Conservation (phyloP, 2,329 filamentous ascomycete species). For the Calonectria honghensis region DNA sequence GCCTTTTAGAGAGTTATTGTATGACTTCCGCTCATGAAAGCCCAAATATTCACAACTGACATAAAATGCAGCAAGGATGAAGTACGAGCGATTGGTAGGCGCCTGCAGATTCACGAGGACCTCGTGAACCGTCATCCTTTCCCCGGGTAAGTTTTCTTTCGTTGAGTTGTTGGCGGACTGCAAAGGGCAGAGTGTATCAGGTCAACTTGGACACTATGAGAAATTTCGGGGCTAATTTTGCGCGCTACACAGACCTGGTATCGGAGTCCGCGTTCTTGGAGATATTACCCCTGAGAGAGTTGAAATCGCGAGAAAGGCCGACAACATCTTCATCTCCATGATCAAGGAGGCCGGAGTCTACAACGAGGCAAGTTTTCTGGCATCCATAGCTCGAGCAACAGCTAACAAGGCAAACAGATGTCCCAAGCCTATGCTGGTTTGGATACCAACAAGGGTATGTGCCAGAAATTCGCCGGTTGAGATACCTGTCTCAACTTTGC, state of each 20-base stretch:
- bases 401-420: constrained; percentile 43
- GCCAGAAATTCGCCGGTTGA: too few relatives aligned
- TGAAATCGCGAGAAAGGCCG: constrained; percentile 85
- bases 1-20: background rate
- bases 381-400: too few relatives aligned
- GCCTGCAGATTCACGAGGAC: background rate
- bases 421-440: constrained; percentile 69
- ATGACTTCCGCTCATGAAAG: too few relatives aligned
- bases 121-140: background rate
- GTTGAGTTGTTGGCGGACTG: too few relatives aligned
- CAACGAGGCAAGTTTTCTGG: constrained; percentile 65
- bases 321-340: constrained; percentile 85
- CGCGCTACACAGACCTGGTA: background rate
- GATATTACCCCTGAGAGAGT: constrained; percentile 89
- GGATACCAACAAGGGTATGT: constrained; percentile 60
- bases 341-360: constrained; percentile 85
- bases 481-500: too few relatives aligned
- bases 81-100: background rate
- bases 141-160: too few relatives aligned
- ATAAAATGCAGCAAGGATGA: too few relatives aligned
- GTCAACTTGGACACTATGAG: too few relatives aligned
- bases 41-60: too few relatives aligned
- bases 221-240: background rate
- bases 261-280: constrained; percentile 63
- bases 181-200: too few relatives aligned